Evolutionary conservation across 352 stramenopile species (phyloP).

Genomic region (Globisporangium recalcitrans): DNA sequence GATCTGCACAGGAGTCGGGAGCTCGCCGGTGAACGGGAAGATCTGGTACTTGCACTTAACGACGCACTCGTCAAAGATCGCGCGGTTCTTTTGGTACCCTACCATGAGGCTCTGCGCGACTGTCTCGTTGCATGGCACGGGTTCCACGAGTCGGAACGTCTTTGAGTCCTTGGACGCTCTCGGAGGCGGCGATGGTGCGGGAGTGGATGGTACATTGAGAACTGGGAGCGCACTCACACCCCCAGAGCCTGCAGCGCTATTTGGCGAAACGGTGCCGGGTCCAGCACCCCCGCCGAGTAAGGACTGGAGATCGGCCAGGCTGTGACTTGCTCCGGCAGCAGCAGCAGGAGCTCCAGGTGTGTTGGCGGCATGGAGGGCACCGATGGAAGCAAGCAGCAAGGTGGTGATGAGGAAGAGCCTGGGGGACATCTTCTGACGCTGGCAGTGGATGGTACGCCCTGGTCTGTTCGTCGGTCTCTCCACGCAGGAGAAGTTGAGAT

Average conservation of each 20-base stretch:
- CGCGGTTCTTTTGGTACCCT: constrained; percentile 50
- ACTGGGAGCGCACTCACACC: neutral
- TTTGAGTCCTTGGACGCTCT: constrained; percentile 30
- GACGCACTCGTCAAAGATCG: constrained; percentile 45
- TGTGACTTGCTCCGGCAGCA: neutral
- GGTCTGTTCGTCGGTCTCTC: neutral
- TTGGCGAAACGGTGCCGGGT: neutral
- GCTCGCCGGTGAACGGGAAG: constrained; percentile 42
- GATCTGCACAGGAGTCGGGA: constrained; percentile 40
- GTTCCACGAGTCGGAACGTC: constrained; percentile 45
- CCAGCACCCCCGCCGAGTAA: neutral
- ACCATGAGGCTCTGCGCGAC: constrained; percentile 40
- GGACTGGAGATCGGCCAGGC: neutral
- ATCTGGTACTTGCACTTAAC: constrained; percentile 51
- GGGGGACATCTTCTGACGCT: neutral
- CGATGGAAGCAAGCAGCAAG: neutral
- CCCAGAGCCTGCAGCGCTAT: neutral
- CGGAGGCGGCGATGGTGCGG: neutral
- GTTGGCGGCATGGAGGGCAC: neutral
- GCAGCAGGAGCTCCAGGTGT: neutral
- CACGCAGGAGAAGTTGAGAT: no score
- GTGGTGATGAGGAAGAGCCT: neutral
- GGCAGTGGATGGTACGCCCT: neutral
- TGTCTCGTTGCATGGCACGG: constrained; percentile 33
- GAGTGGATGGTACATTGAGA: neutral